phyloP scores from a whole-genome alignment of 805 yeast species.

The Kluyveromyces aestuarii region DNA sequence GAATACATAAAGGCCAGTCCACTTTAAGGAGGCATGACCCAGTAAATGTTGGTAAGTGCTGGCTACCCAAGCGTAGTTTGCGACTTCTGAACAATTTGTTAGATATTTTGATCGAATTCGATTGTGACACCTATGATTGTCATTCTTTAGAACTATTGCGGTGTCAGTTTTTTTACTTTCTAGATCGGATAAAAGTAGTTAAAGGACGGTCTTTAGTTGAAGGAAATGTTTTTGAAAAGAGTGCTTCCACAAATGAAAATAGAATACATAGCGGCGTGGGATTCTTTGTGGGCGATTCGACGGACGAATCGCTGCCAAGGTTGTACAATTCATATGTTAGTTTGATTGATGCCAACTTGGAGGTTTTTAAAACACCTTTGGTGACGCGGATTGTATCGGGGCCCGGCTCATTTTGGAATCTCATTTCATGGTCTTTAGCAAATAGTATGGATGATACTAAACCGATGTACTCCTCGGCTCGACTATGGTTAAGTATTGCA shows the following conservation, averaged over 20 bases:
- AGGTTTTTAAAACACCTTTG: constrained; percentile 14
- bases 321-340: constrained; percentile 15
- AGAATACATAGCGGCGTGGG: not conserved
- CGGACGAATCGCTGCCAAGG: not conserved
- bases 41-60: constrained; percentile 18
- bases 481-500: constrained; percentile 21
- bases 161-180: constrained; percentile 23
- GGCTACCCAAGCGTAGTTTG: constrained; percentile 28
- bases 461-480: constrained; percentile 10
- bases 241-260: not conserved
- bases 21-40: constrained; percentile 20
- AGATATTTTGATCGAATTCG: constrained; percentile 11
- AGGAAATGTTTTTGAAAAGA: constrained; percentile 4
- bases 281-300: not conserved
- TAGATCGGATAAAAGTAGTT: constrained; percentile 12
- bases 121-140: constrained; percentile 6
- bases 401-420: constrained; percentile 19
- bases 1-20: constrained; percentile 22
- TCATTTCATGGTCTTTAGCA: constrained; percentile 21
- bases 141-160: constrained; percentile 19
- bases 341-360: constrained; percentile 11
- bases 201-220: constrained; percentile 2
- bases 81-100: constrained; percentile 21
- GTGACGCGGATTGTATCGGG: constrained; percentile 12
- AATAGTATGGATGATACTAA: constrained; percentile 18